Percentiles rank a stretch among this genome's conserved stretches.
Evolutionary conservation across 768 basidiomycete genomes (phyloP).

Genomic region (Trametopsis cervina): DNA sequence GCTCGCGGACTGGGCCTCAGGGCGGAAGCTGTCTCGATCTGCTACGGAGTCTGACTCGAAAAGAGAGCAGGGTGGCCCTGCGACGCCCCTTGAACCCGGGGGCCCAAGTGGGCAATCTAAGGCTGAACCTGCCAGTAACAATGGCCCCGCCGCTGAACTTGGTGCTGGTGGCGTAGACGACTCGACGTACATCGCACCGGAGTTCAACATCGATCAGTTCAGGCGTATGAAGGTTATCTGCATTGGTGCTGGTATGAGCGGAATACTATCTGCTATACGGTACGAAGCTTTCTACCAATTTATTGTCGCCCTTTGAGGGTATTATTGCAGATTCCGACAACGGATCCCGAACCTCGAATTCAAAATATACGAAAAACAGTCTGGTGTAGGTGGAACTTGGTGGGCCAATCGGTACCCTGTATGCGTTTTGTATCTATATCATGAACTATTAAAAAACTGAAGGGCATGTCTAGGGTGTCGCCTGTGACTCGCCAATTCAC

Average conservation of each 20-base stretch:
- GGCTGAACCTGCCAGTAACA: too few species aligned
- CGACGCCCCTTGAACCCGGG: too few species aligned
- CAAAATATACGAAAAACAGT: constrained; percentile 52
- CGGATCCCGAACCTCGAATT: constrained; percentile 45
- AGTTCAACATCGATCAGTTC: constrained; percentile 8
- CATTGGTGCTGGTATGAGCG: constrained; percentile 9
- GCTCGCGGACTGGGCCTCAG: too few species aligned
- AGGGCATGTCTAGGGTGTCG: too few species aligned
- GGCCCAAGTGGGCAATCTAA: too few species aligned
- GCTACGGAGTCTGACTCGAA: too few species aligned
- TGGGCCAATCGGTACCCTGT: constrained; percentile 44
- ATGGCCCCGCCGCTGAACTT: too few species aligned
- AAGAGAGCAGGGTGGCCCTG: too few species aligned
- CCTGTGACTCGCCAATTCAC: constrained; percentile 56
- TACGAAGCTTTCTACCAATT: background rate
- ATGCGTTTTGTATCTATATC: too few species aligned
- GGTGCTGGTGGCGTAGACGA: too few species aligned
- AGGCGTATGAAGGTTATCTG: constrained; percentile 7
- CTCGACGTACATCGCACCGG: background rate
- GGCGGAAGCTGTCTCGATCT: too few species aligned
- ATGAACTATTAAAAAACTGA: background rate
- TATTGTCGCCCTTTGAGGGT: background rate
- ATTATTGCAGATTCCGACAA: constrained; percentile 38
- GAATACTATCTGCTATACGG: constrained; percentile 8
- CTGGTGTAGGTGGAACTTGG: constrained; percentile 59